Base-by-base conservation (phyloP, 2,329 filamentous ascomycete genomes). In the Lecanicillium sp. region DNA sequence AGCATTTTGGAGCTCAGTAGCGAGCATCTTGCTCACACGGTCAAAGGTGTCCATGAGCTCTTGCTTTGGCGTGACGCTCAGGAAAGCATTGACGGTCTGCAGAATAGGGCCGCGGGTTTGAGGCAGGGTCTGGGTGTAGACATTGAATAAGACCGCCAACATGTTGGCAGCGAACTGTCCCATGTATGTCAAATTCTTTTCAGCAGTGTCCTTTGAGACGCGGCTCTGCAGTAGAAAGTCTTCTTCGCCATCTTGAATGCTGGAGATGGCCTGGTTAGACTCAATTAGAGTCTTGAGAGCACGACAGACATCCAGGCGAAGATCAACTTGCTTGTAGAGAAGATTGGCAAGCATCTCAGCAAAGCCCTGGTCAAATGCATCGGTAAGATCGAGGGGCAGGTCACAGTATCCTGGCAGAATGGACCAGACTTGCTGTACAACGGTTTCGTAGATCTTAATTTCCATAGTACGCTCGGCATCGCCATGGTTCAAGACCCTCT, bases 61-160 rank as follows among this genome's bases (percentile, higher is more conserved):
- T 46, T 75, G 58, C 11, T 68, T 72, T 1, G 86, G 83, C 0
- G 87, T 86, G 51, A 96, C 85, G 65, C 89, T 94, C 42, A 98
- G 67, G 62, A 89, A 96, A 5, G 87, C 80, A 61, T 96, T 95
- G 66, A 96, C 92, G 45, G 89, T 95, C 57, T 90, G 85, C 25
- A 98, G 69, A 38, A 98, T 92, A 15, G 85, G 87, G 0, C 87
- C 89, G 49, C 92, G 77, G 53, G 86, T 92, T 54, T 95, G 87
- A 3, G 92, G 90, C 18, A 98, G 71, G 1, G 92, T 98, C 60
- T 95, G 85, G 47, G 85, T 95, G 65, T 98, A 98, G 32, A 98
- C 90, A 56, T 98, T 98, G 71, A 98, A 96, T n/a, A 98, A 68
- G 1, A 96, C 90, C 6, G 92, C 89, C 30, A 98, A 76, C 63